Conservation (phyloP, 1,284 basidiomycete genomes). For the Earliella scabrosa region DNA sequence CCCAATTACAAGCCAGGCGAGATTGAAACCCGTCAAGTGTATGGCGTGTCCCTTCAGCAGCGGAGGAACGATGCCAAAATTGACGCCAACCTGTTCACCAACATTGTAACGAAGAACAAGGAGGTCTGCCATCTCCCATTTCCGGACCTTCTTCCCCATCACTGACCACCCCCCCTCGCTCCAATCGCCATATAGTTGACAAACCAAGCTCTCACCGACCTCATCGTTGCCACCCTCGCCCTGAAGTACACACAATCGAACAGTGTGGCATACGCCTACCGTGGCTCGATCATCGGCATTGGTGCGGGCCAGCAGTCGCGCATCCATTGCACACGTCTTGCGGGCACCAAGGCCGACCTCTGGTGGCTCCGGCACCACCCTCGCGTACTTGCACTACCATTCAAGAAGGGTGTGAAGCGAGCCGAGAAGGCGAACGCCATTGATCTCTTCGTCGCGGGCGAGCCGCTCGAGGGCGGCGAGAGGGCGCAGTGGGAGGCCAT, state of each 20-base stretch:
- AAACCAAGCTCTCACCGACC: constrained; percentile 74
- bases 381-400: constrained; percentile 88
- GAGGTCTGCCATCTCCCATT: constrained; percentile 49
- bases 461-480: constrained; percentile 87
- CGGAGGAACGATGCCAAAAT: constrained; percentile 93
- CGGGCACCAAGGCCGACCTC: constrained; percentile 97
- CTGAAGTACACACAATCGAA: constrained; percentile 99
- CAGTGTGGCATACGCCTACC: constrained; percentile 95
- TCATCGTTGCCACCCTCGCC: constrained; percentile 94
- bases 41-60: constrained; percentile 92
- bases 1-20: constrained; percentile 76
- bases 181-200: constrained; percentile 58
- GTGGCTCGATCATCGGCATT: constrained; percentile 93
- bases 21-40: constrained; percentile 94
- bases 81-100: constrained; percentile 80
- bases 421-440: constrained; percentile 99
- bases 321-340: constrained; percentile 98
- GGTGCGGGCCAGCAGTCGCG: constrained; percentile 98
- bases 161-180: background rate
- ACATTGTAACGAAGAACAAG: constrained; percentile 90
- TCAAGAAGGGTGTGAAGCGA: constrained; percentile 97
- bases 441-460: constrained; percentile 94
- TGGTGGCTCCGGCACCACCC: constrained; percentile 99
- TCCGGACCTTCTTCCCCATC: background rate
- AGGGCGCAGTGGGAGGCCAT: constrained; percentile 89